Percentiles rank a stretch among this genome's conserved stretches.
Conservation (phyloP, 164 flowering plant species). For the Chimonanthus praecox region DNA sequence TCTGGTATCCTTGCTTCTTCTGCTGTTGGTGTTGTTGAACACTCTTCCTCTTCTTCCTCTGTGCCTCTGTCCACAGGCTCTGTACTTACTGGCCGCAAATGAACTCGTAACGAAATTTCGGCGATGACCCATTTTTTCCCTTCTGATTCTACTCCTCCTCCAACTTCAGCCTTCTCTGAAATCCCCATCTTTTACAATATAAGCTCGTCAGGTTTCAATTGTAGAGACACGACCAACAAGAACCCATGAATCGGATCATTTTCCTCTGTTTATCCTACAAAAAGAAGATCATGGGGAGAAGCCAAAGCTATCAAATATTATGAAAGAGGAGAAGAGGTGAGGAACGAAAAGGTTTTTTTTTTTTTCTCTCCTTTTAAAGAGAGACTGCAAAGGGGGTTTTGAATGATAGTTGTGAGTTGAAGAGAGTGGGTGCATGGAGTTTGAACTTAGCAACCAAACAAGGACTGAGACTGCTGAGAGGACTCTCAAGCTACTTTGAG, state of each 20-base stretch:
- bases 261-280: too few species aligned
- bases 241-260: background rate
- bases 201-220: too few species aligned
- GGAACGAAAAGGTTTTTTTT: background rate
- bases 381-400: too few species aligned
- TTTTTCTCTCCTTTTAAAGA: background rate
- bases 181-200: slow-evolving; percentile 24
- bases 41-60: slow-evolving; percentile 10
- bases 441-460: too few species aligned
- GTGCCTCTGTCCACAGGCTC: background rate
- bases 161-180: slow-evolving; percentile 22
- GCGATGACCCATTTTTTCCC: slow-evolving; percentile 27
- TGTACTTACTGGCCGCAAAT: slow-evolving; percentile 19
- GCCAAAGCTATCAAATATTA: background rate
- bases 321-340: background rate
- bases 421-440: too few species aligned
- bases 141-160: slow-evolving; percentile 22
- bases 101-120: slow-evolving; percentile 22
- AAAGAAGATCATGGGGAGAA: background rate
- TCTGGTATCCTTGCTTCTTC: slow-evolving; percentile 57
- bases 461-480: too few species aligned
- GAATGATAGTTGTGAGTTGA: too few species aligned
- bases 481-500: too few species aligned
- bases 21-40: slow-evolving; percentile 51
- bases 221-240: background rate